Evolutionary conservation across 352 stramenopile genomes (phyloP), one percentile per base, ranked within the genome.

Genomic region (Globisporangium cederbergense): DNA sequence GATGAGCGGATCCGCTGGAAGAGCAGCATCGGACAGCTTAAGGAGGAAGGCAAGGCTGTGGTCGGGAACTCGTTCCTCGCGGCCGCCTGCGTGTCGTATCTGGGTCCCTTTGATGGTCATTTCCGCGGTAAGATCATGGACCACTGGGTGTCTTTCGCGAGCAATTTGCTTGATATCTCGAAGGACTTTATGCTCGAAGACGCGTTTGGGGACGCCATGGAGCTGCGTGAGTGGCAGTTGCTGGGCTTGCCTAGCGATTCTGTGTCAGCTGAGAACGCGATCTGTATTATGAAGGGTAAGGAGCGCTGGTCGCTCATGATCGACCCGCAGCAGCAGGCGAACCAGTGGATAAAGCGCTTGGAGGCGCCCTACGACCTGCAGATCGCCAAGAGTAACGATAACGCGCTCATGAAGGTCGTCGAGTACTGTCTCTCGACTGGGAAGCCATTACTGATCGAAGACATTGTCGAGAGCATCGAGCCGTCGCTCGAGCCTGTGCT

Each of bases 261-360:
- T 0, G 91, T 97, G 22, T 97, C 83, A 1, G 88, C 88, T 1
- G 90, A 98, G 53, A 98, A 98, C 60, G 94, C 77, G 0, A 78
- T 98, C 49, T 97, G 93, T 61, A 75, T 97, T 34, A 84, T 92
- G 55, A 81, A 89, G 36, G 72, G 74, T n/a, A 90, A 73, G 22
- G 86, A 89, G n/a, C 82, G 91, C 11, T 98, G 92, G 92, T 81
- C 93, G 18, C 75, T 98, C 16, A 86, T 98, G 72, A 98, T 98
- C 63, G 94, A 98, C 63, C 93, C 94, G 2, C 93, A 98, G 68
- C 88, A 95, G 16, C 93, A 98, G 75, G 93, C 90, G 2, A 96
- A 88, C 46, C 80, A 90, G 43, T 98, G 93, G 93, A 88, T 98
- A 18, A 90, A 95, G 40, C 90, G 89, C 4, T 75, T 97, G 47